Percentiles rank a stretch among this genome's conserved stretches.
These are phyloP conservation scores for Kalaharituber pfeilii DNA, from an alignment of 2,329 filamentous ascomycete genomes.

Conservation along the genomic window DNA sequence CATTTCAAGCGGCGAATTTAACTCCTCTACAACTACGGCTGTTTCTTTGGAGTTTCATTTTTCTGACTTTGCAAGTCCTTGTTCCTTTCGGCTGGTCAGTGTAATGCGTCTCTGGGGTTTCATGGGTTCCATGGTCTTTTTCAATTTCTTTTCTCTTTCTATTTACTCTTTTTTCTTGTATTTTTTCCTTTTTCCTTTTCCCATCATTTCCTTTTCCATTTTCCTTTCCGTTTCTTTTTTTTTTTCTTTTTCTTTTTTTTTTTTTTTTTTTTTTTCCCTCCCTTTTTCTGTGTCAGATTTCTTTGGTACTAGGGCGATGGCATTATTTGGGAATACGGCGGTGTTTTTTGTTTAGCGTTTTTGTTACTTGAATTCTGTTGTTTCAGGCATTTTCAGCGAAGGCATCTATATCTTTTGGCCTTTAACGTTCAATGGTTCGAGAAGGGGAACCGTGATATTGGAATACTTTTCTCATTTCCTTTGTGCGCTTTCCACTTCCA, in stretches of 20 bases:
- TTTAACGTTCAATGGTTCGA: background rate
- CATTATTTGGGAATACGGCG: conserved; percentile 2
- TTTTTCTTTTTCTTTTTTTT: no score
- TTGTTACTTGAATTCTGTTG: background rate
- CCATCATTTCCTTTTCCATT: no score
- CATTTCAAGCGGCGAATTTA: background rate
- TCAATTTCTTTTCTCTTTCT: no score
- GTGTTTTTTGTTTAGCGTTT: conserved; percentile 1
- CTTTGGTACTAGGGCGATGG: background rate
- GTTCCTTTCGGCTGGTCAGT: background rate
- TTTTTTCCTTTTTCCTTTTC: no score
- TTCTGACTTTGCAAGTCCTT: background rate
- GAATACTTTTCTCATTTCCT: background rate
- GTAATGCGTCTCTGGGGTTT: conserved; percentile 2
- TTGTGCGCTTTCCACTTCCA: background rate
- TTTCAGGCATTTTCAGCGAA: background rate
- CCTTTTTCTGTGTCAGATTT: no score
- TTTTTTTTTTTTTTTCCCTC: no score
- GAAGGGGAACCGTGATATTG: background rate
- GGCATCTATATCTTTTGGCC: background rate
- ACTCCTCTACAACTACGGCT: background rate
- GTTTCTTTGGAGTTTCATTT: background rate
- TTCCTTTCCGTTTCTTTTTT: no score
- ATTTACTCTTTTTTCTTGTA: no score
- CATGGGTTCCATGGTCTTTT: background rate